phyloP scores from a whole-genome alignment of 768 basidiomycete genomes.

The Trametes cingulata region DNA sequence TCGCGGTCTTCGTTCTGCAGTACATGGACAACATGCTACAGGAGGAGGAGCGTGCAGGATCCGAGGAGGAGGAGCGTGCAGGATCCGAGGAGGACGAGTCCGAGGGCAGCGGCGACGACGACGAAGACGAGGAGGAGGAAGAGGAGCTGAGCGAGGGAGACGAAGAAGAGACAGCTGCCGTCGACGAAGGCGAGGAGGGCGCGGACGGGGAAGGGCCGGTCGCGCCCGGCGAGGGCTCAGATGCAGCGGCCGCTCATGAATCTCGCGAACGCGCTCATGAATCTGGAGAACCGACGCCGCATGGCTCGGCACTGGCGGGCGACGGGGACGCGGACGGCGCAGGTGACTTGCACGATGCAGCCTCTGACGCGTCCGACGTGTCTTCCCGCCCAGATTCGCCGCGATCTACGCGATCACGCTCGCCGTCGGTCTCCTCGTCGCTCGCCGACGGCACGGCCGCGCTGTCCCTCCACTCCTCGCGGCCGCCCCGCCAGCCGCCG shows the following conservation, averaged over 20 bases:
- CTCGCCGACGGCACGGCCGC: conserved; percentile 45
- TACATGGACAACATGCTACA: conserved; percentile 57
- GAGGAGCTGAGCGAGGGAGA: conserved; percentile 31
- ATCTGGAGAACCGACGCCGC: conserved; percentile 12
- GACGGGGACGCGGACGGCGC: conserved; percentile 1
- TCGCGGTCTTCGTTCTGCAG: conserved; percentile 37
- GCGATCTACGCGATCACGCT: conserved; percentile 24
- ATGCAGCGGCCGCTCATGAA: conserved; percentile 13
- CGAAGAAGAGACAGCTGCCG: conserved; percentile 31
- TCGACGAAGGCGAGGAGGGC: conserved; percentile 29
- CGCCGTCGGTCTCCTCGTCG: conserved; percentile 45
- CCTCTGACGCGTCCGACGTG: conserved; percentile 11
- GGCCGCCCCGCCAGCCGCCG: not conserved
- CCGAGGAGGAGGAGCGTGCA: conserved; percentile 37
- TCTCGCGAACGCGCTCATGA: conserved; percentile 14
- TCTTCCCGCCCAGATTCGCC: conserved; percentile 19
- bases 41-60: conserved; percentile 31
- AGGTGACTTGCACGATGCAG: conserved; percentile 9
- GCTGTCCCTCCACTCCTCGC: conserved; percentile 33
- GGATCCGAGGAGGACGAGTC: conserved; percentile 41
- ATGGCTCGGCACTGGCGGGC: conserved; percentile 3
- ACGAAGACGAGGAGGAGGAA: conserved; percentile 36
- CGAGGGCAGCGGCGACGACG: conserved; percentile 40
- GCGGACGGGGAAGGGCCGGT: conserved; percentile 13
- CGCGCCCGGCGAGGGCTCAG: conserved; percentile 12